A percentile compares a stretch with the other conserved stretches of the same genome.
phyloP scores from a whole-genome alignment of 2,329 filamentous ascomycete species.

The Acephala macrosclerotiorum region DNA sequence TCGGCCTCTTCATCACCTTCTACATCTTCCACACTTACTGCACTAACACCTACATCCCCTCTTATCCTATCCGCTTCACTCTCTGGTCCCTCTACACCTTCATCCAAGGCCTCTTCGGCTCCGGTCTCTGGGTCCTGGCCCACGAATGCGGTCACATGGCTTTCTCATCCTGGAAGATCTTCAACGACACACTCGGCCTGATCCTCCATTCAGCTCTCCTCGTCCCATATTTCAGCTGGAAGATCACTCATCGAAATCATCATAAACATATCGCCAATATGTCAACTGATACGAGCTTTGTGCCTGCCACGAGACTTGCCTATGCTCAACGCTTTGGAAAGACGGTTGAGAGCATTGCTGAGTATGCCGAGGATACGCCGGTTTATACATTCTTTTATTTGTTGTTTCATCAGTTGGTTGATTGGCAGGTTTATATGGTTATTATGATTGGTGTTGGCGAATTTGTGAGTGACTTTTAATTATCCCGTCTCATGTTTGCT shows the following conservation, averaged over 20 bases:
- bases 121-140: conserved; percentile 73
- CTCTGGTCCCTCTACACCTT: conserved; percentile 68
- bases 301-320: conserved; percentile 69
- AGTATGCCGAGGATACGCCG: conserved; percentile 69
- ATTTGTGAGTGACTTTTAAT: too few species aligned
- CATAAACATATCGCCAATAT: conserved; percentile 72
- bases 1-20: conserved; percentile 55
- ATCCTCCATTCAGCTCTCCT: conserved; percentile 68
- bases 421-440: conserved; percentile 68
- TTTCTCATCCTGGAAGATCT: conserved; percentile 61
- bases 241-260: conserved; percentile 72
- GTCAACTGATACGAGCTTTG: conserved; percentile 70
- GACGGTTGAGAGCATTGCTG: conserved; percentile 32
- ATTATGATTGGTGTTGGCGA: conserved; percentile 51
- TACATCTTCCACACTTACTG: conserved; percentile 62
- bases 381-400: conserved; percentile 60
- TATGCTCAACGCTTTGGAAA: conserved; percentile 76
- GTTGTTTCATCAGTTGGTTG: conserved; percentile 66
- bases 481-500: too few species aligned
- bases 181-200: conserved; percentile 71
- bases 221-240: conserved; percentile 76
- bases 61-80: conserved; percentile 50
- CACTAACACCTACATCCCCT: conserved; percentile 69
- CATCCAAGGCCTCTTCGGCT: conserved; percentile 69
- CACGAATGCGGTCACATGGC: conserved; percentile 76